A percentile compares a stretch with the other conserved stretches of the same genome.
These are phyloP conservation scores for Corrigiola litoralis DNA, from an alignment of 179 eudicot genomes.

Conservation along the genomic window DNA sequence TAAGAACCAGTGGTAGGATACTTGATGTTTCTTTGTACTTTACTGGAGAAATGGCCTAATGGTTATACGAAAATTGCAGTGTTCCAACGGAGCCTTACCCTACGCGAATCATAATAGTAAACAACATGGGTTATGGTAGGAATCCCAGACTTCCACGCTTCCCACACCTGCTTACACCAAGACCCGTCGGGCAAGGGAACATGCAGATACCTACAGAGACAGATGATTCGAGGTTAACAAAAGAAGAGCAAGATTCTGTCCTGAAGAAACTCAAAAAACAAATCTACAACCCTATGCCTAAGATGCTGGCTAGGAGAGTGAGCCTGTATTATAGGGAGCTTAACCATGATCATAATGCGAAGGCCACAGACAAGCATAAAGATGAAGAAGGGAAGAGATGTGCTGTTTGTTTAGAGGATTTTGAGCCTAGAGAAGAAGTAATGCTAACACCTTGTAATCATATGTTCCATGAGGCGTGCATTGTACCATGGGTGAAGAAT, in stretches of 20 bases:
- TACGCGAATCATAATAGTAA: slow-evolving; percentile 16
- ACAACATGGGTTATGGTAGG: neutral
- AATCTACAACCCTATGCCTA: slow-evolving; percentile 49
- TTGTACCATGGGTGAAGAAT: slow-evolving; percentile 81
- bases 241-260: slow-evolving; percentile 42
- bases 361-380: slow-evolving; percentile 6
- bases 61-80: slow-evolving; percentile 15
- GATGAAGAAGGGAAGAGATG: slow-evolving; percentile 64
- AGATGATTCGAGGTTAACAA: slow-evolving; percentile 36
- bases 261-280: slow-evolving; percentile 50
- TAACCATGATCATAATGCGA: slow-evolving; percentile 5
- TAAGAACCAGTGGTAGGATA: no score
- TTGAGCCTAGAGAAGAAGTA: slow-evolving; percentile 42
- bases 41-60: neutral
- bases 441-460: slow-evolving; percentile 69
- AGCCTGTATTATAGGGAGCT: slow-evolving; percentile 36
- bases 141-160: neutral
- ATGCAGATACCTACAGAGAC: neutral
- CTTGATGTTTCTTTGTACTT: no score
- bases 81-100: slow-evolving; percentile 16
- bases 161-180: slow-evolving; percentile 6
- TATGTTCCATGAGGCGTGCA: slow-evolving; percentile 88
- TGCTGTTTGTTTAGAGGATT: slow-evolving; percentile 77
- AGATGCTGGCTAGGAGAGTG: slow-evolving; percentile 39
- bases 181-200: slow-evolving; percentile 2